A percentile compares a stretch with the other conserved stretches of the same genome.
These are phyloP conservation scores for Candida smagusa DNA, from an alignment of 1,139 yeast genomes.

Conservation along the genomic window DNA sequence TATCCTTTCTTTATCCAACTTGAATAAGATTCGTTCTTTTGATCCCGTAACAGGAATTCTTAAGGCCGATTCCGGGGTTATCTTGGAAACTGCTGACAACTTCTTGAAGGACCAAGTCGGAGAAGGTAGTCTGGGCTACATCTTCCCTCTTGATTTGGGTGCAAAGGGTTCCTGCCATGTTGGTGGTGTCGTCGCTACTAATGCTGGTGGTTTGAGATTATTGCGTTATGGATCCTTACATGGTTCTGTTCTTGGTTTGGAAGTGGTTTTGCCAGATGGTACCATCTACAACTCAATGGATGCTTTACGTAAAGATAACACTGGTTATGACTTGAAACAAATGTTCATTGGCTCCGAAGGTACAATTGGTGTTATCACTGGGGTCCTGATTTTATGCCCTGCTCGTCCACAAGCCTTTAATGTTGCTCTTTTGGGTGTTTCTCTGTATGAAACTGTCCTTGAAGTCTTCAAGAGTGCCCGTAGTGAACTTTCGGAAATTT, in stretches of 20 bases:
- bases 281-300: conserved; percentile 75
- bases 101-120: conserved; percentile 58
- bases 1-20: conserved; percentile 60
- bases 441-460: conserved; percentile 78
- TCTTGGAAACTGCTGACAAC: conserved; percentile 81
- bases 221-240: conserved; percentile 90
- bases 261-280: conserved; percentile 90
- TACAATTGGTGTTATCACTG: conserved; percentile 85
- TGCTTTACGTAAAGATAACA: conserved; percentile 85
- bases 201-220: conserved; percentile 92
- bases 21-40: conserved; percentile 80
- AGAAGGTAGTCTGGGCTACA: conserved; percentile 50
- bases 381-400: conserved; percentile 85
- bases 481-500: conserved; percentile 73
- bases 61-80: conserved; percentile 88
- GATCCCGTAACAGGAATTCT: conserved; percentile 82
- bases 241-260: conserved; percentile 88
- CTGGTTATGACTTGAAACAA: conserved; percentile 92
- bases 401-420: conserved; percentile 86
- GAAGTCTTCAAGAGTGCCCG: conserved; percentile 79
- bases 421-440: conserved; percentile 85
- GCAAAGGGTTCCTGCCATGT: conserved; percentile 97
- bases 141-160: conserved; percentile 92
- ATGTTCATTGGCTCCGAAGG: conserved; percentile 93
- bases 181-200: conserved; percentile 94